A percentile compares a stretch with the other conserved stretches of the same genome.
Conservation (phyloP, 1,284 basidiomycete genomes). For the Irpex sp. region DNA sequence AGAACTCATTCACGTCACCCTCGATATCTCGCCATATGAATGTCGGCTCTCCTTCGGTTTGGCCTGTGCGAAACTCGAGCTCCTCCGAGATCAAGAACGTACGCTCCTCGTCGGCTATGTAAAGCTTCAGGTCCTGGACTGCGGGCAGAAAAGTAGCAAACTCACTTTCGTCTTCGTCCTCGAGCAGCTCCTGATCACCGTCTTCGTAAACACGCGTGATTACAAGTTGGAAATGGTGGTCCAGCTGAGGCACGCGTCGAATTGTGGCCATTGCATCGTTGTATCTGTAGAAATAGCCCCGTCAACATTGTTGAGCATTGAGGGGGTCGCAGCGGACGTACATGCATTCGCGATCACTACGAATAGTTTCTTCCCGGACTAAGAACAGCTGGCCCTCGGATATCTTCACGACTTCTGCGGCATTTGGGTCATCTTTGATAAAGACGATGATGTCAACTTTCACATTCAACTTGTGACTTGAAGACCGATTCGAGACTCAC, state of each 20-base stretch:
- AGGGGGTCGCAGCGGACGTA: constrained; percentile 40
- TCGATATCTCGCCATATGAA: constrained; percentile 90
- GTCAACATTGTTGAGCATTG: not conserved
- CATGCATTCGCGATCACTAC: constrained; percentile 97
- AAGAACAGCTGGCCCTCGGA: constrained; percentile 91
- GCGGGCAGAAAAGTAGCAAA: constrained; percentile 12
- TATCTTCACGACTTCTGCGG: constrained; percentile 92
- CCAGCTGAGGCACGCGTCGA: constrained; percentile 77
- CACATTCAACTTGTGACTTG: not conserved
- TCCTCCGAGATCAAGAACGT: constrained; percentile 90
- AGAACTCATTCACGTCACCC: constrained; percentile 78
- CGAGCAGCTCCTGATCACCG: constrained; percentile 89
- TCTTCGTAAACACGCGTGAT: constrained; percentile 94
- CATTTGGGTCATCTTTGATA: constrained; percentile 73
- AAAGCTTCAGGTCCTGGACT: not conserved
- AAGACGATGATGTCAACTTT: constrained; percentile 22
- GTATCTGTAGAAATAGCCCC: constrained; percentile 54
- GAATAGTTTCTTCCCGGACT: constrained; percentile 86
- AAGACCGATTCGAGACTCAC: constrained; percentile 46
- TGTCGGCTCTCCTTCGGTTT: constrained; percentile 77
- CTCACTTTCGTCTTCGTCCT: constrained; percentile 95
- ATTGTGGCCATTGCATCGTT: constrained; percentile 95
- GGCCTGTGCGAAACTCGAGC: constrained; percentile 77
- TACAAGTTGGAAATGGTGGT: constrained; percentile 95
- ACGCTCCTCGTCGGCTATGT: constrained; percentile 83